Evolutionary conservation across 108 stramenopile genomes (phyloP).

Genomic region (Nitzschia palea): DNA sequence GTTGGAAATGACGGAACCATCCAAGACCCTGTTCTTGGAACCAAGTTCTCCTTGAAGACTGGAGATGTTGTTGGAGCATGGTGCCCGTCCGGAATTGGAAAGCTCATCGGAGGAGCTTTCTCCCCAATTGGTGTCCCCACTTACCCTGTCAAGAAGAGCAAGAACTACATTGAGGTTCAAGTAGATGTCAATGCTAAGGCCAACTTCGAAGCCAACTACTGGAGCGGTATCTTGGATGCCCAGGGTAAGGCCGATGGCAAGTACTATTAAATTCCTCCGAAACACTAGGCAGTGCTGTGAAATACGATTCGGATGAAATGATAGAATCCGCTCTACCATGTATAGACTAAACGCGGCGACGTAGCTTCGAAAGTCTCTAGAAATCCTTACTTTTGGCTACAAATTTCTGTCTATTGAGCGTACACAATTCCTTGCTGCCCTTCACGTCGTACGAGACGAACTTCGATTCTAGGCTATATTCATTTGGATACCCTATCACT

Average conservation of each 20-base stretch:
- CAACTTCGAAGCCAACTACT: slow-evolving; percentile 97
- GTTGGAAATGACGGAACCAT: slow-evolving; percentile 81
- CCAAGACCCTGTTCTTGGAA: slow-evolving; percentile 92
- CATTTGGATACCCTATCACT: too few relatives aligned
- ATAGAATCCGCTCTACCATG: slow-evolving; percentile 1
- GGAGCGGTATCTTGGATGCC: slow-evolving; percentile 96
- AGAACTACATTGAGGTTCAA: slow-evolving; percentile 87
- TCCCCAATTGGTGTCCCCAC: slow-evolving; percentile 91
- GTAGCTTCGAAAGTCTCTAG: background rate
- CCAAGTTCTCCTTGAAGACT: slow-evolving; percentile 93
- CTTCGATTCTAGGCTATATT: too few relatives aligned
- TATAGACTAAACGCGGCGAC: slow-evolving; percentile 13
- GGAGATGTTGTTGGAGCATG: slow-evolving; percentile 87
- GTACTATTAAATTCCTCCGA: slow-evolving; percentile 88
- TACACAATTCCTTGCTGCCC: background rate
- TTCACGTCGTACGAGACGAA: too few relatives aligned
- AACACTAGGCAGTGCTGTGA: background rate
- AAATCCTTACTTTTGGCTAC: slow-evolving; percentile 6
- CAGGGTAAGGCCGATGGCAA: slow-evolving; percentile 98
- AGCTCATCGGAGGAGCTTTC: slow-evolving; percentile 93
- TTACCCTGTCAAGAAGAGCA: slow-evolving; percentile 90
- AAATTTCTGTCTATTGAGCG: background rate
- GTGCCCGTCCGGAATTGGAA: slow-evolving; percentile 93
- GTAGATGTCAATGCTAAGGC: slow-evolving; percentile 98
- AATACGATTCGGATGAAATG: slow-evolving; percentile 2